Conservation (phyloP, 768 basidiomycete species). For the Suillus ampliporus region DNA sequence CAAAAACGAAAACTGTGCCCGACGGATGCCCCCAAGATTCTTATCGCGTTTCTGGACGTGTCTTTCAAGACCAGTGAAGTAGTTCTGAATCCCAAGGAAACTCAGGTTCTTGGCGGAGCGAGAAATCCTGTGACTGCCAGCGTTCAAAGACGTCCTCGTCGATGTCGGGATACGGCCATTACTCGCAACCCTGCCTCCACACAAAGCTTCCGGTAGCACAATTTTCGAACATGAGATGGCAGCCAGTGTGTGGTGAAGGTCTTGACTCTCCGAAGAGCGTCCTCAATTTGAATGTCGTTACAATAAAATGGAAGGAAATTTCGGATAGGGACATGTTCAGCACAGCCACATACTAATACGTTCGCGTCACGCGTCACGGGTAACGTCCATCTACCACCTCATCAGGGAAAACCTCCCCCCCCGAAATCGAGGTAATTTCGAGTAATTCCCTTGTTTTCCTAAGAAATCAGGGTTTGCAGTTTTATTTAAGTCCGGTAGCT, state of each 20-base stretch:
- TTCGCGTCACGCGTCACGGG: no score
- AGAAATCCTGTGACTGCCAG: constrained; percentile 1
- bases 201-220: not conserved
- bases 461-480: no score
- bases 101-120: constrained; percentile 19
- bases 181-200: no score
- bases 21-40: not conserved
- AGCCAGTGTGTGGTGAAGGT: not conserved
- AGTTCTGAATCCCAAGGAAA: constrained; percentile 38
- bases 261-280: not conserved
- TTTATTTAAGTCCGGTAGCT: no score
- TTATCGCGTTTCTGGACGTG: constrained; percentile 3
- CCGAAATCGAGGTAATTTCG: no score
- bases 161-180: constrained; percentile 1
- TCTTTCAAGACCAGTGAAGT: constrained; percentile 29
- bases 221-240: not conserved
- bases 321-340: not conserved
- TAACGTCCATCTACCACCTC: no score
- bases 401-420: no score
- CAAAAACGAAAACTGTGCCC: constrained; percentile 25
- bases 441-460: no score
- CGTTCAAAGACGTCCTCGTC: not conserved
- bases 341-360: constrained; percentile 2
- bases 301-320: not conserved
- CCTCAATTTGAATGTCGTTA: not conserved